Conservation (phyloP, 78 protist genomes). For the Polysphondylium violaceum region DNA sequence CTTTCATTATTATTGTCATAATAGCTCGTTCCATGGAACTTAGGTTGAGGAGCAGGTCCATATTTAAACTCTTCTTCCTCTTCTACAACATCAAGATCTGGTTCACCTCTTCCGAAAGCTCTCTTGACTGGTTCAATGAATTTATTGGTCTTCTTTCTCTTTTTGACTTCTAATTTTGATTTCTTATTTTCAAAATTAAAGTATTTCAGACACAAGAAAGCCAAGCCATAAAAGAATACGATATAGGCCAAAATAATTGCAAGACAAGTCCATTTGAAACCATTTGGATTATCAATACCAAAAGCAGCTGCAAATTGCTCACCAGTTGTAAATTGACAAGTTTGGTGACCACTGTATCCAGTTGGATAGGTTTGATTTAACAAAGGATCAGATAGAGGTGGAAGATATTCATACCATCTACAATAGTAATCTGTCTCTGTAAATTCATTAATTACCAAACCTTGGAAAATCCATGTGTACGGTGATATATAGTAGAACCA, state of each 20-base stretch:
- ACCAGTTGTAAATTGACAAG: conserved; percentile 57
- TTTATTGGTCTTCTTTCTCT: background rate
- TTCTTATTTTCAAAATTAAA: conserved; percentile 32
- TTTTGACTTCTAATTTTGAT: conserved; percentile 26
- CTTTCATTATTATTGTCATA: too few species aligned
- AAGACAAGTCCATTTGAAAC: conserved; percentile 45
- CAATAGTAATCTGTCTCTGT: conserved; percentile 20
- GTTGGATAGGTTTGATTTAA: conserved; percentile 21
- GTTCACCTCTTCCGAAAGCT: too few species aligned
- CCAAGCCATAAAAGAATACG: conserved; percentile 2
- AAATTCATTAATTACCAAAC: conserved; percentile 74
- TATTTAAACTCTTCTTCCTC: background rate
- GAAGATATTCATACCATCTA: conserved; percentile 1
- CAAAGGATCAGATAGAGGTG: conserved; percentile 38
- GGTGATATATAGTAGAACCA: conserved; percentile 81
- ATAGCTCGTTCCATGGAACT: too few species aligned
- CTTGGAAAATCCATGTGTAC: conserved; percentile 74
- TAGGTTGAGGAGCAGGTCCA: too few species aligned
- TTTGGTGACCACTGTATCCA: conserved; percentile 37
- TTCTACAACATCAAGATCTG: background rate
- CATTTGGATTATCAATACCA: conserved; percentile 39
- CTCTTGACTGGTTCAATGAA: too few species aligned
- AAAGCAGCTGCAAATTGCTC: conserved; percentile 24
- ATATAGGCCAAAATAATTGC: conserved; percentile 1
- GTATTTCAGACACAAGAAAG: conserved; percentile 30